Evolutionary conservation across 1,284 basidiomycete species (phyloP).

Genomic region (Apiotrichum gamsii): DNA sequence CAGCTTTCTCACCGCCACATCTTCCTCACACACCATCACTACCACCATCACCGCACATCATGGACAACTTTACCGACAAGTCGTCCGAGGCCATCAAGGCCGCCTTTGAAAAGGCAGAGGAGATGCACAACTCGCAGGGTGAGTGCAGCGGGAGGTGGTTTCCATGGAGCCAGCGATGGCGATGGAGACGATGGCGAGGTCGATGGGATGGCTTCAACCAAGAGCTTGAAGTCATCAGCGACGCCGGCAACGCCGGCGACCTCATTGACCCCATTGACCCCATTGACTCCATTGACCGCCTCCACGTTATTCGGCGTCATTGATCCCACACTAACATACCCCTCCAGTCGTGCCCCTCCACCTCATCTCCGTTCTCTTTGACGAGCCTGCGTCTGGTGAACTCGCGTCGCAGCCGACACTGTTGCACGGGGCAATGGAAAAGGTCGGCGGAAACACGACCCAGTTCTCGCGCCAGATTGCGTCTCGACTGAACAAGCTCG

Average conservation of each 20-base stretch:
- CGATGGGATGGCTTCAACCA: too few relatives aligned
- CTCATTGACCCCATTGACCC: too few relatives aligned
- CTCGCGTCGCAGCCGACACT: conserved; percentile 35
- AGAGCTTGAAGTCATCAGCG: too few relatives aligned
- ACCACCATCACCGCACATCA: conserved; percentile 15
- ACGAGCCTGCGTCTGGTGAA: conserved; percentile 25
- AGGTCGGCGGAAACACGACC: conserved; percentile 41
- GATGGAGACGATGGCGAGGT: too few relatives aligned
- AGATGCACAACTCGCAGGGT: conserved; percentile 43
- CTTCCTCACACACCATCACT: background rate
- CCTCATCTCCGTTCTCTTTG: conserved; percentile 43
- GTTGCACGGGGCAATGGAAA: conserved; percentile 40
- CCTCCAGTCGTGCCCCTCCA: conserved; percentile 47
- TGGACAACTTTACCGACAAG: conserved; percentile 48
- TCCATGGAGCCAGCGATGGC: background rate
- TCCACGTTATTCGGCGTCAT: too few relatives aligned
- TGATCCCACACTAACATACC: conserved; percentile 11
- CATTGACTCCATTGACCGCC: too few relatives aligned
- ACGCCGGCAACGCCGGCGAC: too few relatives aligned
- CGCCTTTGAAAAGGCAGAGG: conserved; percentile 50
- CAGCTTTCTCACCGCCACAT: background rate
- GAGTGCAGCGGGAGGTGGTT: conserved; percentile 5
- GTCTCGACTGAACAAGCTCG: conserved; percentile 54
- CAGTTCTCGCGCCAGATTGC: conserved; percentile 40
- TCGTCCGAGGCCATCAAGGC: conserved; percentile 52